Base-by-base conservation (phyloP, 805 yeast genomes). In the Hanseniaspora singularis region DNA sequence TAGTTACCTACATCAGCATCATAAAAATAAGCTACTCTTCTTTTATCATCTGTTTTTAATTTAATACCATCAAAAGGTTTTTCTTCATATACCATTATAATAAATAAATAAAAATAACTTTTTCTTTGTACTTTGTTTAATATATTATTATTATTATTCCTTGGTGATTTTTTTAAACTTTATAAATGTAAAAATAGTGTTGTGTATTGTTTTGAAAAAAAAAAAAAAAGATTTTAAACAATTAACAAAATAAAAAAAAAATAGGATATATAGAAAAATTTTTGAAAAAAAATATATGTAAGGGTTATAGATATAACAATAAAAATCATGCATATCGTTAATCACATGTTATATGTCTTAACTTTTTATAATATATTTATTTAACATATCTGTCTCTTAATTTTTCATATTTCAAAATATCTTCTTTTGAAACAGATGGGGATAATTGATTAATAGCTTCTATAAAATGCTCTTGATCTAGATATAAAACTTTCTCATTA, bases 1-100 rank as follows among this genome's bases (percentile, higher is more conserved):
- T 89, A 89, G 67, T 92, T 92, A 30, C 97, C 97, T 40, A 92
- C 95, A 62, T 89, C 98, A 24, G 95, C 76, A 62, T 81, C 89
- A 58, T 81, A 81, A 62, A 81, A 81, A 59, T 81, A 81, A 0
- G 92, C 89, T 26, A 81, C 87, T 34, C 82, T 65, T 57, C 60
- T 53, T 55, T 62, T 62, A 38, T 72, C 74, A 51, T 66, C 71
- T 14, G 79, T 70, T 52, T 71, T 70, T 49, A 77, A 77, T 49
- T 69, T 68, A 49, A 78, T 64, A 6, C 78, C 75, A 53, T 77
- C 84, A 61, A 79, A 77, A 8, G 86, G 83, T 55, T 72, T 73
- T 33, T 69, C 62, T 51, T 69, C 72, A 53, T 65, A 72, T 27
- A 71, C 63, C 75, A 70, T 71, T 18, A 23, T 48, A 8, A n/a